Evolutionary conservation across 345 rosid species (phyloP).

Genomic region (Fremontodendron californicum): DNA sequence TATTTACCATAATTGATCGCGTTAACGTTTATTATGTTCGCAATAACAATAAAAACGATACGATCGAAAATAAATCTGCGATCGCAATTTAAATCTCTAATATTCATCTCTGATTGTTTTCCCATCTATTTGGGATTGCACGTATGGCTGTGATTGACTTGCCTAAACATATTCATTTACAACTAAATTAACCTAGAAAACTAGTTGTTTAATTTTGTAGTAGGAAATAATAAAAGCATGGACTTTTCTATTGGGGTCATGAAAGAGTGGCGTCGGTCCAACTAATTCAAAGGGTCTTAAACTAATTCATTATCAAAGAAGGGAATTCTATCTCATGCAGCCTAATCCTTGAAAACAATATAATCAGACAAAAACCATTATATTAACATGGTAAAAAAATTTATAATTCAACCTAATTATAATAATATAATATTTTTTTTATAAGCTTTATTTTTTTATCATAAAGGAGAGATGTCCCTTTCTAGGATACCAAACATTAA

Average conservation of each 20-base stretch:
- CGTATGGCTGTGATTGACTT: conserved; percentile 9
- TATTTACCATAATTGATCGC: too few species aligned
- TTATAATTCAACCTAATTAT: background rate
- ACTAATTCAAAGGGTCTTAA: conserved; percentile 14
- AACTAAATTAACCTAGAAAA: background rate
- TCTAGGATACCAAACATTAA: conserved; percentile 27
- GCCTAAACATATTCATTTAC: background rate
- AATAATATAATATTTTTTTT: background rate
- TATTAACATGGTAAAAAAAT: conserved; percentile 8
- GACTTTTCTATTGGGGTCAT: background rate
- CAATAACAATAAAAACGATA: too few species aligned
- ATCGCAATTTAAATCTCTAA: too few species aligned
- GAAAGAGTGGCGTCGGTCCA: conserved; percentile 17
- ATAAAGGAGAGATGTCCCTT: conserved; percentile 29
- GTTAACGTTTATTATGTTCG: too few species aligned
- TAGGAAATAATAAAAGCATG: background rate
- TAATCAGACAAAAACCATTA: background rate
- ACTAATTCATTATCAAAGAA: background rate
- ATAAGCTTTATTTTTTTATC: background rate
- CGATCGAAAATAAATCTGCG: too few species aligned
- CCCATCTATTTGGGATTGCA: conserved; percentile 7
- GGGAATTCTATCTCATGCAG: background rate
- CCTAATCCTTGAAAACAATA: conserved; percentile 6
- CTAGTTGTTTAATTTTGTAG: background rate
- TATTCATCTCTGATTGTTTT: background rate